Percentiles rank a stretch among this genome's conserved stretches.
Evolutionary conservation across 805 yeast genomes (phyloP).

Genomic region (Saturnispora kantuleensis): DNA sequence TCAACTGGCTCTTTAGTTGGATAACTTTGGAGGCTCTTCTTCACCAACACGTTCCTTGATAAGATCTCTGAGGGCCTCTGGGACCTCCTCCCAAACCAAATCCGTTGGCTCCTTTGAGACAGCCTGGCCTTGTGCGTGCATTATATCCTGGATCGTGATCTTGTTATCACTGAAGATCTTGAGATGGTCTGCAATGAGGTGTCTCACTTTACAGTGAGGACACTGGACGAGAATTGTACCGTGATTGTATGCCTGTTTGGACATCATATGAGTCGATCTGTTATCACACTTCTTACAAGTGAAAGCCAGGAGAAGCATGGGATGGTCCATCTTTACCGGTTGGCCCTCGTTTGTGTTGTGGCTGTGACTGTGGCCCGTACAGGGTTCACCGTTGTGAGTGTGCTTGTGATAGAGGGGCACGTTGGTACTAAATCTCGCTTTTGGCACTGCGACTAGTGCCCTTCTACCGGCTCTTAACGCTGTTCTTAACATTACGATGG

Average conservation of each 20-base stretch:
- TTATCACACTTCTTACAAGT: conserved; percentile 83
- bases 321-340: conserved; percentile 51
- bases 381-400: conserved; percentile 11
- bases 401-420: conserved; percentile 3
- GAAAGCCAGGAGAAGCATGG: conserved; percentile 78
- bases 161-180: conserved; percentile 73
- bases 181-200: conserved; percentile 81
- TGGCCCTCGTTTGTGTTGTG: conserved; percentile 1
- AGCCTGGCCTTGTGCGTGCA: conserved; percentile 66
- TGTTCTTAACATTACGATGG: background rate
- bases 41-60: conserved; percentile 57
- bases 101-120: conserved; percentile 58
- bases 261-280: conserved; percentile 80
- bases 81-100: conserved; percentile 58
- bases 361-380: conserved; percentile 10
- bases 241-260: conserved; percentile 79
- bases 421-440: background rate
- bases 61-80: conserved; percentile 38
- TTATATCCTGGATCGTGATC: conserved; percentile 70
- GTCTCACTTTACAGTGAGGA: conserved; percentile 83
- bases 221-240: conserved; percentile 89
- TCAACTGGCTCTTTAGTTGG: background rate
- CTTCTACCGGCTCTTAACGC: background rate
- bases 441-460: background rate
- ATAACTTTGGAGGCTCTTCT: conserved; percentile 6